These are phyloP conservation scores for Cutaneotrichosporon dermatis DNA, from an alignment of 1,284 basidiomycete genomes.

Conservation along the genomic window DNA sequence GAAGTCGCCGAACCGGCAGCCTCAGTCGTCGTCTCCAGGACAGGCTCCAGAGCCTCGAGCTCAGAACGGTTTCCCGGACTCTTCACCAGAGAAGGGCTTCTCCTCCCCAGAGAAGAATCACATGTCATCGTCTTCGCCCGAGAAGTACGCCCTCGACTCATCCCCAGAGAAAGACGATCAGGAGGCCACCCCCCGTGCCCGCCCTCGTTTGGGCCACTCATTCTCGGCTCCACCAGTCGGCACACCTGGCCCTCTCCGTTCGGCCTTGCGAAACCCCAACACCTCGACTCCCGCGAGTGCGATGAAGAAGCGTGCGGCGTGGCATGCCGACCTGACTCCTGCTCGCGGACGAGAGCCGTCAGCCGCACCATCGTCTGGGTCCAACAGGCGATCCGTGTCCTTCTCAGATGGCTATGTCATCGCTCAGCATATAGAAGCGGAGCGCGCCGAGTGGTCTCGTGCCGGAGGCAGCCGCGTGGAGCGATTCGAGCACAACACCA, in stretches of 20 bases:
- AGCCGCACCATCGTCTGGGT: slow-evolving; percentile 18
- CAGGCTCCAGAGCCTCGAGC: not conserved
- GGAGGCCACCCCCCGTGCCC: slow-evolving; percentile 4
- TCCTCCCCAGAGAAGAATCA: not conserved
- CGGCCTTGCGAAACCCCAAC: slow-evolving; percentile 37
- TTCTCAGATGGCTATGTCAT: slow-evolving; percentile 80
- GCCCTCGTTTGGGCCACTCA: slow-evolving; percentile 25
- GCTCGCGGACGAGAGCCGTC: slow-evolving; percentile 12
- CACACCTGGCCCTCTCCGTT: slow-evolving; percentile 29
- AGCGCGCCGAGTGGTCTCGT: slow-evolving; percentile 25
- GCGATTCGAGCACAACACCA: slow-evolving; percentile 5
- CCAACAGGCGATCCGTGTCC: slow-evolving; percentile 70
- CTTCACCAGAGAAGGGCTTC: slow-evolving; percentile 1
- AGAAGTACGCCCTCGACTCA: slow-evolving; percentile 5
- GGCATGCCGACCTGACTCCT: slow-evolving; percentile 39
- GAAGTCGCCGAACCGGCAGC: not conserved
- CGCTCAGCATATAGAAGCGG: slow-evolving; percentile 9
- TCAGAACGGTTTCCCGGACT: not conserved
- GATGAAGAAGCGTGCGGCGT: slow-evolving; percentile 45
- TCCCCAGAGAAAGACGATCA: slow-evolving; percentile 3
- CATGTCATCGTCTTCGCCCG: not conserved
- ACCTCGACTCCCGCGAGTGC: slow-evolving; percentile 40
- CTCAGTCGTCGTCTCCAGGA: not conserved
- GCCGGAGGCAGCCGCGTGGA: slow-evolving; percentile 13
- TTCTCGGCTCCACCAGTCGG: slow-evolving; percentile 23